Evolutionary conservation across 805 yeast species (phyloP), one percentile per base, ranked within the genome.

Genomic region (Lipomyces mesembrius): DNA sequence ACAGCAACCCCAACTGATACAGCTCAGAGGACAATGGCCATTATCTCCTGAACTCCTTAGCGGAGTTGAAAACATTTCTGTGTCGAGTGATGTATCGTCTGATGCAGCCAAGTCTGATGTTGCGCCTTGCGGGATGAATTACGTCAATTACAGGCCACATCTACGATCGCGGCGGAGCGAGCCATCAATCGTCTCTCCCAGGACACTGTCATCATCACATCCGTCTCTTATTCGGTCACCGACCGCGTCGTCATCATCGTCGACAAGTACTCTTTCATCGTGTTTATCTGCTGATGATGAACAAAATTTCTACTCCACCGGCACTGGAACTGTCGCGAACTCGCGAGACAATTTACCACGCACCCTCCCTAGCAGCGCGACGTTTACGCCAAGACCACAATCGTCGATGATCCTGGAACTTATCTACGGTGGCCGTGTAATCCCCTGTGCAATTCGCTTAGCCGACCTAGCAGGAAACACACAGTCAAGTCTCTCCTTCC

Each of bases 401-500:
- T 46, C 43, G 56, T 37, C 22, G 43, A 54, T 29, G 63, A 27
- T 60, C 11, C 20, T 65, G 27, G 20, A 25, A 12, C 52, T 65
- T 4, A 14, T 29, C 32, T 58, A 61, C 35, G 49, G 46, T 1
- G 60, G 46, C 32, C 29, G 22, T n/a, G 25, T n/a, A 1, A 29
- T 51, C 22, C 57, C 63, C 9, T 65, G 68, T 37, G 2, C 58
- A 4, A 43, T 64, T 54, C 53, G 57, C 9, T 60, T n/a, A 2
- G 2, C 63, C 3, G 59, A 63, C 12, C 39, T 60, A 55, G 32
- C 39, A 2, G 52, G 64, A 4, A 60, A 57, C 6, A 37, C 62
- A 3, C 58, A 55, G n/a, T 34, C 55, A 27, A 55, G 62, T 22
- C 66, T 66, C n/a, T 54, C 66, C 8, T 62, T 62, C 57, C 53